These are phyloP conservation scores for Aspergillus hiratsukae DNA, from an alignment of 2,329 filamentous ascomycete species.

Conservation along the genomic window DNA sequence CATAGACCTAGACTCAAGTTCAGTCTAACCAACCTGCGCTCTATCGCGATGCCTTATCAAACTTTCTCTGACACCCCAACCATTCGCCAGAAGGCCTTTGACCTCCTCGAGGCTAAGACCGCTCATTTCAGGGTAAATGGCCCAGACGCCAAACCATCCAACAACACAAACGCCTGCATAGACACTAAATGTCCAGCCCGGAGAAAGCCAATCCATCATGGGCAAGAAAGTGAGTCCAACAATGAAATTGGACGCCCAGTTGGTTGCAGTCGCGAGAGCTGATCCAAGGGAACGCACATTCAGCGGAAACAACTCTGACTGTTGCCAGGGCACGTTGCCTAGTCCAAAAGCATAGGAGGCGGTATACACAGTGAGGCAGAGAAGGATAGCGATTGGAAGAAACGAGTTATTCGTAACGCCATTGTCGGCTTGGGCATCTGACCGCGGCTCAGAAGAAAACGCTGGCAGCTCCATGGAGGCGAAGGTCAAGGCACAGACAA, in stretches of 20 bases:
- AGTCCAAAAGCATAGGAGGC: constrained; percentile 81
- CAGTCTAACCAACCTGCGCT: neutral
- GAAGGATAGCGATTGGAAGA: constrained; percentile 56
- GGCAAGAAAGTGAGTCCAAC: constrained; percentile 84
- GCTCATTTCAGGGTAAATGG: constrained; percentile 80
- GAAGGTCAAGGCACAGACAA: constrained; percentile 70
- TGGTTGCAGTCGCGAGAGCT: constrained; percentile 65
- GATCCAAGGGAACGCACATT: constrained; percentile 60
- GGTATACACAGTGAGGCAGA: constrained; percentile 77
- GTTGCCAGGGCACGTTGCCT: constrained; percentile 94
- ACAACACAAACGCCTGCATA: constrained; percentile 66
- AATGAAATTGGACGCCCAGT: constrained; percentile 82
- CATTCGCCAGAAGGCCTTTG: constrained; percentile 63
- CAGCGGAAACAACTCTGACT: constrained; percentile 80
- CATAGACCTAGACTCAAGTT: neutral
- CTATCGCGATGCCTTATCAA: constrained; percentile 18
- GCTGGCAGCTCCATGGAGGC: constrained; percentile 52
- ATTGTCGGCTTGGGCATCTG: constrained; percentile 9
- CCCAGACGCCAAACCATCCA: constrained; percentile 66
- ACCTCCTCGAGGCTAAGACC: constrained; percentile 79
- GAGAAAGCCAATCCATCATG: constrained; percentile 72
- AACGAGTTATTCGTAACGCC: constrained; percentile 20
- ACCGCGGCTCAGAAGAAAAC: constrained; percentile 18
- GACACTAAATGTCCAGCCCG: constrained; percentile 72
- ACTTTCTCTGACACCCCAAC: constrained; percentile 64